Evolutionary conservation across 2,329 filamentous ascomycete species (phyloP), one percentile per base, ranked within the genome.

Genomic region (Colletotrichum somersetense): DNA sequence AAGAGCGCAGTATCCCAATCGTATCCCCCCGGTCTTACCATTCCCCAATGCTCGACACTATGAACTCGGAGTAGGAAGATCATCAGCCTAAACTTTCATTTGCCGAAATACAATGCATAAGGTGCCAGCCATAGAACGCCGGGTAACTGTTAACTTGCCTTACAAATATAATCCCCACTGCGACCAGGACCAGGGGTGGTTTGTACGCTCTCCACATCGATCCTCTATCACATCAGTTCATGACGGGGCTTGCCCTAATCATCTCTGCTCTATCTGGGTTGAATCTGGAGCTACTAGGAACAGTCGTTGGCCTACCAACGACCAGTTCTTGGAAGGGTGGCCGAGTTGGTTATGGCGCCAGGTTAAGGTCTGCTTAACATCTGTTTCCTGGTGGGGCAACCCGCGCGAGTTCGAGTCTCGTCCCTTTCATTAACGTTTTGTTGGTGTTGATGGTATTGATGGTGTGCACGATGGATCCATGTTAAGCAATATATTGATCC

Each of bases 291-390:
- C 12, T 1, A 0, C 7, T 0, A 8, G 6, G 30, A 62, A 2
- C 26, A 5, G 23, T 35, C 30, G 14, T 18, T 5, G 44, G 7
- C 26, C 23, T 5, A 7, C 18, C 6, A 26, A 50, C 26, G 42
- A 20, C 1, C 30, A 16, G 1, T 5, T 8, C 7, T 12, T 7
- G 59, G 59, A 62, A 62, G 59, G 59, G 59, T 62, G 59, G 59
- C 59, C 59, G 59, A 62, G 59, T 62, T 62, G 59, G 59, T 62
- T 62, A 62, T 62, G 59, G 59, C 59, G 59, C 59, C 59, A 62
- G 59, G 59, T 62, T 62, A 62, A 62, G 59, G 59, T 26, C 59
- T 50, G 59, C 59, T 62, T 62, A 62, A 62, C 59, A 62, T 62
- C 59, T 62, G 59, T 62, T 62, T 62, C 59, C 59, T 62, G 59